Conservation (phyloP, 2,329 filamentous ascomycete species). For the Exophiala alcalophila region DNA sequence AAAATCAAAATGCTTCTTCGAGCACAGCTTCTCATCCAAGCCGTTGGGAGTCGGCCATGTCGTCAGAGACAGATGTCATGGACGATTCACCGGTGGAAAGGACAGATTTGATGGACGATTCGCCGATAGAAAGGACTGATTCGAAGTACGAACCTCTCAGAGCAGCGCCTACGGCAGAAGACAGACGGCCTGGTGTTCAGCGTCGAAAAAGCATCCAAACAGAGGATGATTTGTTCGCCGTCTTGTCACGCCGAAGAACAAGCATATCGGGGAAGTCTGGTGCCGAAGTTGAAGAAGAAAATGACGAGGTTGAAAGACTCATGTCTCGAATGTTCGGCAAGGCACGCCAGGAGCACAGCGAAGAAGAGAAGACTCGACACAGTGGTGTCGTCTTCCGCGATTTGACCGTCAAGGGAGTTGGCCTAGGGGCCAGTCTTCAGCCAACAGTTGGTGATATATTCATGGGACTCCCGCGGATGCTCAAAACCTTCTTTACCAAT, state of each 20-base stretch:
- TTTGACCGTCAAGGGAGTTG: constrained; percentile 67
- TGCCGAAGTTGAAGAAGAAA: constrained; percentile 24
- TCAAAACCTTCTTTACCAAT: constrained; percentile 45
- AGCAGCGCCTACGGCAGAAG: constrained; percentile 11
- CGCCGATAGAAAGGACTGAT: constrained; percentile 3
- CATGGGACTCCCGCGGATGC: constrained; percentile 47
- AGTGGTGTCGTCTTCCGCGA: constrained; percentile 68
- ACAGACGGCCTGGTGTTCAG: constrained; percentile 14
- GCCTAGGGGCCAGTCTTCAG: constrained; percentile 61
- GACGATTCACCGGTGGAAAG: constrained; percentile 9
- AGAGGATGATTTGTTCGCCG: constrained; percentile 27
- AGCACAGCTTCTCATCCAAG: too few relatives aligned
- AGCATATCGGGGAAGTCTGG: constrained; percentile 22
- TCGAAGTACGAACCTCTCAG: constrained; percentile 16
- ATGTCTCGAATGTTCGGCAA: constrained; percentile 70
- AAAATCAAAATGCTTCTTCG: too few relatives aligned
- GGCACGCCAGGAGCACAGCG: constrained; percentile 61
- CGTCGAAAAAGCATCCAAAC: constrained; percentile 21
- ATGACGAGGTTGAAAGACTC: constrained; percentile 37
- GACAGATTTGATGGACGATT: constrained; percentile 9
- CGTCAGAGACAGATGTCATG: constrained; percentile 4
- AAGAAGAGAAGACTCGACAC: constrained; percentile 68
- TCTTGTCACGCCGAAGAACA: constrained; percentile 26
- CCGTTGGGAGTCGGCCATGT: too few relatives aligned
- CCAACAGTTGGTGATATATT: constrained; percentile 57